Evolutionary conservation across 805 yeast species (phyloP).

Genomic region (Schizosaccharomyces octosporus): DNA sequence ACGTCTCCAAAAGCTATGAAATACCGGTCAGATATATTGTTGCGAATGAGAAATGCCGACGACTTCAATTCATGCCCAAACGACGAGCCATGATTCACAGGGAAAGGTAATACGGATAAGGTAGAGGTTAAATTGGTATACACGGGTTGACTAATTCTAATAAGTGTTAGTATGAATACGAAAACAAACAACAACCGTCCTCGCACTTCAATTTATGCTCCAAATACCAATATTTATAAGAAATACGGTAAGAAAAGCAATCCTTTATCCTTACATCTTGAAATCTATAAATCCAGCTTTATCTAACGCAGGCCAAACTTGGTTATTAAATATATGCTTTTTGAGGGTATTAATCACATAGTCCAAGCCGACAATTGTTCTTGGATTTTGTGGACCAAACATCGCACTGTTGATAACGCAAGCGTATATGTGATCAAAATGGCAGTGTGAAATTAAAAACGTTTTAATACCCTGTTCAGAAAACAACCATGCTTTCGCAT

Average conservation of each 20-base stretch:
- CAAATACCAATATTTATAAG: too few species aligned
- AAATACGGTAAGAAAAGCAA: too few species aligned
- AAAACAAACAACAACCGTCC: too few species aligned
- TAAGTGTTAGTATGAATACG: neutral
- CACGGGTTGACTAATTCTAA: conserved; percentile 3
- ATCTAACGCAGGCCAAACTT: conserved; percentile 53
- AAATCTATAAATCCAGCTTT: conserved; percentile 10
- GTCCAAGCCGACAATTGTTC: neutral
- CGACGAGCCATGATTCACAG: conserved; percentile 17
- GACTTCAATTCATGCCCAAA: conserved; percentile 15
- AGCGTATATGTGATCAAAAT: conserved; percentile 55
- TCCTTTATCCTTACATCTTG: neutral
- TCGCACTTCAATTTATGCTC: too few species aligned
- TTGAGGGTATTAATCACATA: conserved; percentile 28
- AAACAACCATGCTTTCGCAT: neutral
- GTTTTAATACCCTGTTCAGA: conserved; percentile 5
- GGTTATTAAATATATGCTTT: conserved; percentile 41
- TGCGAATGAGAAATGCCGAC: conserved; percentile 35
- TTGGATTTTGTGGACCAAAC: conserved; percentile 11
- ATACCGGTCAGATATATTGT: conserved; percentile 14
- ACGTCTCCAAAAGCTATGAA: conserved; percentile 62
- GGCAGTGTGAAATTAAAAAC: conserved; percentile 44
- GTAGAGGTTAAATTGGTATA: conserved; percentile 2
- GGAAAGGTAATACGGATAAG: conserved; percentile 7
- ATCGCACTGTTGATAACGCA: conserved; percentile 49